Evolutionary conservation across 2,329 filamentous ascomycete species (phyloP), one percentile per base, ranked within the genome.

Genomic region (Microsporum ferrugineum): DNA sequence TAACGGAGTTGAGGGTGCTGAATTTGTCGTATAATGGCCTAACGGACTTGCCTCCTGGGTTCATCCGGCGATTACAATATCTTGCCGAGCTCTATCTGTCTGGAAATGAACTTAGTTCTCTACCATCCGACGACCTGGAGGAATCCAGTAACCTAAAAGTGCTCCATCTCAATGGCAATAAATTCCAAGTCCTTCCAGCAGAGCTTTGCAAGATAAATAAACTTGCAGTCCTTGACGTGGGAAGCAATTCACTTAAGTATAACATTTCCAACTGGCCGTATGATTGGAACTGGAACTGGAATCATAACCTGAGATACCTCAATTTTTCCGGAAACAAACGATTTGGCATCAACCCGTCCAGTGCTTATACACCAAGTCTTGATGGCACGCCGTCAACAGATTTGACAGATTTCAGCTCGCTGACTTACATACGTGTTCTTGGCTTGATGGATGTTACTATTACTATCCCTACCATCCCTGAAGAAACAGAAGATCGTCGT

Each of bases 211-310:
- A 96, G 72, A 90, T 96, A 51, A 89, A 91, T 75, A 94, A 94
- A 73, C 82, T 99, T 31, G 87, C 91, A 3, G 88, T 96, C 57
- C 80, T 99, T 58, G 94, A 99, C 74, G 95, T 95, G 64, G 92
- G 91, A 63, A 96, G 89, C 79, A 99, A 99, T 71, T 86, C 84
- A 27, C 79, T 99, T 61, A 99, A 97, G 74, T 99, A 99, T 81
- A 99, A 99, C 71, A 95, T 99, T 56, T 94, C 91, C 34, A 99
- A 99, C 70, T 96, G 95, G 80, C 94, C 92, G 0, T 99, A 99
- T 71, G 94, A 99, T 72, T 99, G 94, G 94, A 99, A 99, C 69
- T 99, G 94, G 94, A 97, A 97, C 70, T 89, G 94, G 80, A 99
- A 99, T 69, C 89, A 88, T 57, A 95, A 96, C 68, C 78, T 99